Evolutionary conservation across 2,329 filamentous ascomycete genomes (phyloP).

Genomic region (Rasamsonia emersonii): DNA sequence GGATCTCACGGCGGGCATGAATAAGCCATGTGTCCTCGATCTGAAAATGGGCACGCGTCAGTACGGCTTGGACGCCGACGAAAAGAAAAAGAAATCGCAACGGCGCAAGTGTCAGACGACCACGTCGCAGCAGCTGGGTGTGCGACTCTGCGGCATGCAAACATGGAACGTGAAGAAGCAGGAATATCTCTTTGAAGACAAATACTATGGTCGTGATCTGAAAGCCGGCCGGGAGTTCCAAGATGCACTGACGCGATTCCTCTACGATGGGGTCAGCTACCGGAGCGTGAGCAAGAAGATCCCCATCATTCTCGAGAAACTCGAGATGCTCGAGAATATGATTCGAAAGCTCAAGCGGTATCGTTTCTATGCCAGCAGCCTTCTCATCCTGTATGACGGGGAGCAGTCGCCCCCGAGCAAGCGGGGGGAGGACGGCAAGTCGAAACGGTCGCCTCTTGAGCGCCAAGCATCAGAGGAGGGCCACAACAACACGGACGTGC

Average conservation of each 20-base stretch:
- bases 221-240: conserved; percentile 86
- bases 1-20: conserved; percentile 94
- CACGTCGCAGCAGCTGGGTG: conserved; percentile 83
- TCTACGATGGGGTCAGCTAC: conserved; percentile 81
- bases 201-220: conserved; percentile 86
- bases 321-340: conserved; percentile 74
- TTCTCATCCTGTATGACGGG: conserved; percentile 96
- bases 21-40: conserved; percentile 90
- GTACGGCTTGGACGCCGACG: conserved; percentile 83
- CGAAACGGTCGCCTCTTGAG: conserved; percentile 24
- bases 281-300: conserved; percentile 78
- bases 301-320: conserved; percentile 74
- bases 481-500: conserved; percentile 39
- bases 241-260: conserved; percentile 74
- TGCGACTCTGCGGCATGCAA: conserved; percentile 90
- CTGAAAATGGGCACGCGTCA: conserved; percentile 98
- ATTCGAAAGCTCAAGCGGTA: conserved; percentile 73
- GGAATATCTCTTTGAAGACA: conserved; percentile 91
- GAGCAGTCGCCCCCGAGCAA: conserved; percentile 32
- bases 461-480: conserved; percentile 27
- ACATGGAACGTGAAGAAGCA: conserved; percentile 83
- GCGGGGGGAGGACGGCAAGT: conserved; percentile 14
- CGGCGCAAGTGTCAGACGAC: conserved; percentile 86
- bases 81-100: conserved; percentile 90
- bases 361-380: conserved; percentile 87